Evolutionary conservation across 108 stramenopile genomes (phyloP).

Genomic region (Fistulifera pelliculosa): DNA sequence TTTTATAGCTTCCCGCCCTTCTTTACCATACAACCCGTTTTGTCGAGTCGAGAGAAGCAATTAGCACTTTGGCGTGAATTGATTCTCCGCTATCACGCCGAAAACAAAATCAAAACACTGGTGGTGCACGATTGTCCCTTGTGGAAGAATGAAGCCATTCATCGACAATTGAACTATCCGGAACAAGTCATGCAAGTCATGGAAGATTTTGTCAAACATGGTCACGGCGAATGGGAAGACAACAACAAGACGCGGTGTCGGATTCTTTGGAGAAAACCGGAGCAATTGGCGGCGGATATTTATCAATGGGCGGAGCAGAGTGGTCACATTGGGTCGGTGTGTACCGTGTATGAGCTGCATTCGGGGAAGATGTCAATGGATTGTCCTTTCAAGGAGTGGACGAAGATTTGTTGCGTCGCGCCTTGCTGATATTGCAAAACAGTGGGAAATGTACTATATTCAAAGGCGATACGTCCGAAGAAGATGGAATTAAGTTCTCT

Average conservation of each 20-base stretch:
- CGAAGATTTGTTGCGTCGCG: conserved; percentile 74
- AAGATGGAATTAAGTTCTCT: conserved; percentile 87
- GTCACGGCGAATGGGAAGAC: conserved; percentile 84
- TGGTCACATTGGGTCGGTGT: conserved; percentile 68
- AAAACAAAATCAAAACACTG: conserved; percentile 69
- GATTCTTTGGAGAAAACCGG: conserved; percentile 79
- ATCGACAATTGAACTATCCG: conserved; percentile 32
- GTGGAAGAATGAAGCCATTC: conserved; percentile 69
- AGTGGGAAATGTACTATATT: conserved; percentile 75
- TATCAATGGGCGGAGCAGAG: conserved; percentile 71
- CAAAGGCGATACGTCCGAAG: conserved; percentile 69
- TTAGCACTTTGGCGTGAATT: conserved; percentile 77
- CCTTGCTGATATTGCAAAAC: conserved; percentile 62
- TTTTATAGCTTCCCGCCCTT: conserved; percentile 86
- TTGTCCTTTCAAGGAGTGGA: conserved; percentile 83
- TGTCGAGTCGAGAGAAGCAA: conserved; percentile 72
- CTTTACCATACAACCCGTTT: conserved; percentile 82
- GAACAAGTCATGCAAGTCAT: conserved; percentile 45
- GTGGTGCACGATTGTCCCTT: conserved; percentile 79
- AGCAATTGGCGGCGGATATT: conserved; percentile 79
- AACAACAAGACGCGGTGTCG: conserved; percentile 53
- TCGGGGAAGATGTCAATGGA: conserved; percentile 85
- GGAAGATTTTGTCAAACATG: conserved; percentile 54
- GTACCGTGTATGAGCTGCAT: conserved; percentile 81
- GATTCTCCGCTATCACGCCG: conserved; percentile 68